These are phyloP conservation scores for Spirogloea muscicola DNA, from an alignment of 139 green algal species.

Conservation along the genomic window DNA sequence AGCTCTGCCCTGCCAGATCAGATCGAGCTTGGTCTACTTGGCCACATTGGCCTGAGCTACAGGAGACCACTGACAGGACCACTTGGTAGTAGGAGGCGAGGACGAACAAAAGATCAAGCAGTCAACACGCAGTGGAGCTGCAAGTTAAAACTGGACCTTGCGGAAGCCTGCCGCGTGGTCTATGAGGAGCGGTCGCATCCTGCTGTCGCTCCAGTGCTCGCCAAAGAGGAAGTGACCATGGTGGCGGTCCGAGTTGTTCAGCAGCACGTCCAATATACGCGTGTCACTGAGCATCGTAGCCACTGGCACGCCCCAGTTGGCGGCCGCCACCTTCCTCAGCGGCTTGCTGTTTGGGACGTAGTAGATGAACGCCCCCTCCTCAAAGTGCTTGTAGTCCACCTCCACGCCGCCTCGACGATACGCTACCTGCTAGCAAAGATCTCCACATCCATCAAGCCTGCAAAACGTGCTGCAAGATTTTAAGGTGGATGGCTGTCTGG, in stretches of 20 bases:
- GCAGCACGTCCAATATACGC: slow-evolving; percentile 75
- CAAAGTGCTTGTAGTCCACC: slow-evolving; percentile 57
- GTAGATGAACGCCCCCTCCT: slow-evolving; percentile 74
- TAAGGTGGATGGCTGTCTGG: too few species aligned
- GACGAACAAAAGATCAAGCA: too few species aligned
- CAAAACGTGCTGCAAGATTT: too few species aligned
- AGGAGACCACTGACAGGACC: too few species aligned
- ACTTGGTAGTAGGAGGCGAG: too few species aligned
- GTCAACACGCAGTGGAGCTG: too few species aligned
- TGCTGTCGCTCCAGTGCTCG: slow-evolving; percentile 64
- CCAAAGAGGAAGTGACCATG: slow-evolving; percentile 71
- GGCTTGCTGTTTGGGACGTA: slow-evolving; percentile 52
- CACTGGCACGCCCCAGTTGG: slow-evolving; percentile 45
- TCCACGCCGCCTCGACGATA: slow-evolving; percentile 54
- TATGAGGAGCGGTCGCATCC: slow-evolving; percentile 66
- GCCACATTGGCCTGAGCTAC: too few species aligned
- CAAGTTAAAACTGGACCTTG: too few species aligned
- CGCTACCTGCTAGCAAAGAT: slow-evolving; percentile 41
- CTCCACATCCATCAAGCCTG: too few species aligned
- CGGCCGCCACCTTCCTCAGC: slow-evolving; percentile 30
- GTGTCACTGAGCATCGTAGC: slow-evolving; percentile 66
- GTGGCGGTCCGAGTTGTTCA: slow-evolving; percentile 82
- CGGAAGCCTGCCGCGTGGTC: slow-evolving; percentile 79
- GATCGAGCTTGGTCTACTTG: too few species aligned
- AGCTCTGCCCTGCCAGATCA: too few species aligned